Base-by-base conservation (phyloP, 345 rosid species). In the Dimocarpus longan region DNA sequence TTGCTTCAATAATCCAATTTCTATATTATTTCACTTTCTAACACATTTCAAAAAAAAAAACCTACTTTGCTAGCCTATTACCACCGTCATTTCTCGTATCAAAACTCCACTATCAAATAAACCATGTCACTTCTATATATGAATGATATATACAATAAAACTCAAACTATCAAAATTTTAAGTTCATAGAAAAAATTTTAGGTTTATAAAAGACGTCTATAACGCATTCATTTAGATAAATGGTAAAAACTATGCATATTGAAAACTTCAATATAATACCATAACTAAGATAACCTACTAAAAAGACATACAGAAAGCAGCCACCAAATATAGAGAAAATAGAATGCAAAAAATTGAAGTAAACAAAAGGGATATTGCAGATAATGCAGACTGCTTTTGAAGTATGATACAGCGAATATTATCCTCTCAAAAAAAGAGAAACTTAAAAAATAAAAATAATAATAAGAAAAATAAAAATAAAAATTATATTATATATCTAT, bases 1-100 rank as follows among this genome's bases (percentile, higher is more conserved):
- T 79, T 74, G 81, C 44, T 40, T 66, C 77, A 76, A 76, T 50
- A 76, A 75, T 82, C 74, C 82, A 80, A 60, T 42, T 40, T 22
- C 59, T 59, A 16, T 62, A 69, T 73, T 80, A 59, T 32, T 79
- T 50, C 77, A 40, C 18, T 50, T 50, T 50, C 15, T 4, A 11
- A 13, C 5, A 50, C 1, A 12, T 50, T 50, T 26, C 28, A 12
- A 15, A 50, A 50, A 15, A 0, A 50, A 50, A 50, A 28, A 1
- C 32, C 32, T 28, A 28, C 32, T n/a, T 24, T n/a, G 54, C 5
- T 50, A 50, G 3, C 2, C 66, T 22, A 50, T 44, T 18, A 26
- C 54, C 70, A 32, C 37, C 37, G 4, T 32, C 37, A 32, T 32
- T 32, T 32, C 37, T 32, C 37, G 37, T 32, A 32, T 32, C 37